Base-by-base conservation (phyloP, 1,284 basidiomycete genomes). In the Heterobasidion parviporum region DNA sequence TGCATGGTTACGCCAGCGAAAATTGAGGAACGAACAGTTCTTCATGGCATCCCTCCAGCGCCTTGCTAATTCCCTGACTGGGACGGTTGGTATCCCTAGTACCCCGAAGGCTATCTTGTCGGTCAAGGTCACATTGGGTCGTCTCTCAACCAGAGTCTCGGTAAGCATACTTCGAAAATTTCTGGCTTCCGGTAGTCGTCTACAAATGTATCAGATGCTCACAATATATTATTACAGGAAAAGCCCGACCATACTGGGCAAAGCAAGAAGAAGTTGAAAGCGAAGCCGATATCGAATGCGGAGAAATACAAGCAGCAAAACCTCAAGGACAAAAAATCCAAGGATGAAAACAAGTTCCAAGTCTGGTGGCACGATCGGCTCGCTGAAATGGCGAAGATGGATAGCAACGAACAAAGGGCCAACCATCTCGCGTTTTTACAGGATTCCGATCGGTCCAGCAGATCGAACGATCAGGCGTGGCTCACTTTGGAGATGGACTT, bases 41-140 rank as follows among this genome's bases (percentile, higher is more conserved):
- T 80, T 79, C 64, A 83, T 84, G 78, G 68, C 73, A 32, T 70
- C 63, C 15, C 61, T 87, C 57, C 81, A 84, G 57, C 69, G 72
- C 56, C 81, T 82, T 49, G 84, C 86, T 6, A 76, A 75, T 45
- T 83, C 83, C 1, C 63, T 88, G 56, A 83, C 81, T 0, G 85
- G 86, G 0, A 82, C 83, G 1, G 72, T 74, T 0, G 85, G 38
- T 12, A 41, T 41, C 38, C 38, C 38, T 1, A 41, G 38, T n/a
- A 41, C 12, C 38, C 38, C 38, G 38, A 41, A 41, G 38, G 12
- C 38, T 41, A 41, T 41, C 7, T 7, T 41, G 10, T 10, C 38
- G 10, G 38, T 41, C n/a, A n/a, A 6, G n/a, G n/a, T n/a, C 4
- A 41, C 12, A n/a, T 10, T 41, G 38, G 26, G 26, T 26, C 26